Base-by-base conservation (phyloP, 257 asterid species). In the Echites panduratus region DNA sequence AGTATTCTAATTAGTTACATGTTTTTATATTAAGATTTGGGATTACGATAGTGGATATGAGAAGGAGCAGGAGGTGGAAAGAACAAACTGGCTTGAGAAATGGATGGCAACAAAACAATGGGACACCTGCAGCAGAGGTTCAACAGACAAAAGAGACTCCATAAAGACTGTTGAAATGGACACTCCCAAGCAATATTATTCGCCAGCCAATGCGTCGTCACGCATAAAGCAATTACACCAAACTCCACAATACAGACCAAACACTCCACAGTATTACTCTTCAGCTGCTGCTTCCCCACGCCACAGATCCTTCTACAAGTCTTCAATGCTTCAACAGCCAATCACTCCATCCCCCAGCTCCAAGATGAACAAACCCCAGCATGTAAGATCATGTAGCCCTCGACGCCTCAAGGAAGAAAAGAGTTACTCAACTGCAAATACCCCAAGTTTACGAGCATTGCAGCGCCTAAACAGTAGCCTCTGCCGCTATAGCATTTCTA, bases 131-230 rank as follows among this genome's bases (percentile, higher is more conserved):
- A 84, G 87, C 83, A 81, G 92, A 78, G 86, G 81, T 68, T 90
- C 98, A 70, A 76, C 90, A 2, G 95, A 92, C 69, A 81, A 80
- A 81, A 71, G 94, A 63, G 98, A 89, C 75, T 80, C 92, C 45
- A 78, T 92, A n/a, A 92, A 89, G 73, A 92, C 96, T 2, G 91
- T 90, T 1, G 97, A 93, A 63, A 82, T 93, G 48, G 97, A 90
- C 79, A 86, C 86, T 0, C 70, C 79, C 1, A 84, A 78, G 64
- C 79, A 83, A 4, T 64, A 73, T 53, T 35, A 76, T 76, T 71
- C 82, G 40, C 47, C 74, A 27, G 7, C 50, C 38, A 32, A 32
- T 47, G 45, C 71, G 14, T 75, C 52, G 61, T 83, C 85, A 26
- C 83, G 96, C 53, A 85, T 74, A 83, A 81, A 89, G 4, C 95